These are phyloP conservation scores for Helicostylum pulchrum DNA, from an alignment of 192 early-diverging fungal genomes.

Conservation along the genomic window DNA sequence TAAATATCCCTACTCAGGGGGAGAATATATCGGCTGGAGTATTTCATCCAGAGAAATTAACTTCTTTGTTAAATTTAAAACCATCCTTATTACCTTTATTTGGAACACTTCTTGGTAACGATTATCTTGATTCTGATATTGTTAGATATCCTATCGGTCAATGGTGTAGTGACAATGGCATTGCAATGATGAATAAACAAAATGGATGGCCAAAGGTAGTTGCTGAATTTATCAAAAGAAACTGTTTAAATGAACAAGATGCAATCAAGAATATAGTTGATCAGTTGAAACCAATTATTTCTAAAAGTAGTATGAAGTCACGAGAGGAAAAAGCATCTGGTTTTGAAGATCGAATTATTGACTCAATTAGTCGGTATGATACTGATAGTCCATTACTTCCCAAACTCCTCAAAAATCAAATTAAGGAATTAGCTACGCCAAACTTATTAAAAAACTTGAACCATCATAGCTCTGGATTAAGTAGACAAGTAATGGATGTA, in stretches of 20 bases:
- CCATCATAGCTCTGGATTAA: slow-evolving; percentile 20
- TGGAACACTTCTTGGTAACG: slow-evolving; percentile 49
- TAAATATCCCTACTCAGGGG: slow-evolving; percentile 23
- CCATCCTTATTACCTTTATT: slow-evolving; percentile 41
- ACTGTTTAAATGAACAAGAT: neutral
- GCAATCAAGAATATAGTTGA: slow-evolving; percentile 7
- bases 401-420: neutral
- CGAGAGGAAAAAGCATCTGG: slow-evolving; percentile 1
- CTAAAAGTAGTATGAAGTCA: slow-evolving; percentile 3
- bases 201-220: slow-evolving; percentile 15
- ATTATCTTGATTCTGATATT: slow-evolving; percentile 38
- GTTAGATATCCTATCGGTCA: slow-evolving; percentile 8
- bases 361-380: slow-evolving; percentile 28
- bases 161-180: neutral
- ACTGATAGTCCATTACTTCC: slow-evolving; percentile 3
- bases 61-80: slow-evolving; percentile 33
- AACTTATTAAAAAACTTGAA: neutral
- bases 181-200: slow-evolving; percentile 9
- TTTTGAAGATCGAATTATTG: slow-evolving; percentile 14
- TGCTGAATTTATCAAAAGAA: slow-evolving; percentile 15
- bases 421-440: neutral
- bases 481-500: slow-evolving; percentile 45
- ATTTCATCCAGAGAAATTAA: slow-evolving; percentile 37
- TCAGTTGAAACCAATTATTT: slow-evolving; percentile 12
- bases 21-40: slow-evolving; percentile 33